Evolutionary conservation across 768 basidiomycete species (phyloP).

Genomic region (Tylopilus subfusipes): DNA sequence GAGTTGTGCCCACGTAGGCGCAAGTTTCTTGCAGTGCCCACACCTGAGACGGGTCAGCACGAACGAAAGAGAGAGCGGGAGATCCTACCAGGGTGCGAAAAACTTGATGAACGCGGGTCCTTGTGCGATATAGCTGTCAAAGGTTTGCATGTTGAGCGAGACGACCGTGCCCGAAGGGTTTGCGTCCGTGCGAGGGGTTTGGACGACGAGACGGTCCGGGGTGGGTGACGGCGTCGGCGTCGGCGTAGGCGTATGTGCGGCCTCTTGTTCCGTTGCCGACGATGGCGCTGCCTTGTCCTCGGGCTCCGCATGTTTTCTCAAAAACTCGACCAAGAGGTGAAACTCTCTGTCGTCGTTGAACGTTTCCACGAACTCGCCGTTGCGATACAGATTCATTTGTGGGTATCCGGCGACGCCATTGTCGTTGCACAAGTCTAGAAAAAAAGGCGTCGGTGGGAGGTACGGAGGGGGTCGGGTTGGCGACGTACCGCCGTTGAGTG

Average conservation of each 20-base stretch:
- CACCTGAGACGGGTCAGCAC: conserved; percentile 47
- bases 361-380: conserved; percentile 57
- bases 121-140: conserved; percentile 37
- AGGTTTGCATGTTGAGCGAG: conserved; percentile 31
- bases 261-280: conserved; percentile 5
- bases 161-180: conserved; percentile 29
- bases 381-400: conserved; percentile 64
- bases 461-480: too few species aligned
- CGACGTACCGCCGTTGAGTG: conserved; percentile 67
- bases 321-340: conserved; percentile 52
- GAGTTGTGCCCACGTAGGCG: conserved; percentile 75
- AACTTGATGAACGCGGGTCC: conserved; percentile 71
- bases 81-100: conserved; percentile 79
- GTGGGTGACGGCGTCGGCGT: conserved; percentile 2
- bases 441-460: neutral
- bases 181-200: conserved; percentile 8
- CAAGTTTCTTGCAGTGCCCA: conserved; percentile 94
- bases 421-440: conserved; percentile 72
- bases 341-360: conserved; percentile 55
- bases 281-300: conserved; percentile 9
- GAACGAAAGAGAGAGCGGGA: neutral
- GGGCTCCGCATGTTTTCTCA: conserved; percentile 42
- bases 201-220: conserved; percentile 13
- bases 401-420: conserved; percentile 73
- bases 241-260: neutral